phyloP scores from a whole-genome alignment of 345 rosid species.

The Boechera stricta region DNA sequence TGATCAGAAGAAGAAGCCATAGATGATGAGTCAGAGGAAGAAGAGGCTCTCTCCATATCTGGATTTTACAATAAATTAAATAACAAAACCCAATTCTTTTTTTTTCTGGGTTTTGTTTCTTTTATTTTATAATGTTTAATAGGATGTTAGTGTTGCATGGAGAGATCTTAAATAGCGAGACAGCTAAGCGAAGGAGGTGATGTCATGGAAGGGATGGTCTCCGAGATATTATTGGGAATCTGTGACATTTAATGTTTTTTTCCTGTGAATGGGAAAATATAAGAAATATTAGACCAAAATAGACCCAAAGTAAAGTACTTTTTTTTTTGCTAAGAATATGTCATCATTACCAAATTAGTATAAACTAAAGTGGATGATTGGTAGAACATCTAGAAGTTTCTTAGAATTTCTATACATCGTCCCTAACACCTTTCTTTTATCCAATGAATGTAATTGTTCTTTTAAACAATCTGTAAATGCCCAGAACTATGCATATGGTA shows the following conservation, averaged over 20 bases:
- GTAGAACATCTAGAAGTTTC: slow-evolving; percentile 35
- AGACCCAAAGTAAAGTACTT: neutral
- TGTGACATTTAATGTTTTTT: slow-evolving; percentile 38
- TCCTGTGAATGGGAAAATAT: slow-evolving; percentile 35
- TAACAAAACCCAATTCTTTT: slow-evolving; percentile 34
- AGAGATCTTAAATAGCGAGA: slow-evolving; percentile 45
- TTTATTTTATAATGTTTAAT: slow-evolving; percentile 1
- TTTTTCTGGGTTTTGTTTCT: slow-evolving; percentile 35
- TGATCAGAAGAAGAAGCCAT: slow-evolving; percentile 36
- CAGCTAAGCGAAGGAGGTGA: slow-evolving; percentile 44
- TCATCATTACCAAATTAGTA: slow-evolving; percentile 37
- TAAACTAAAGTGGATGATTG: slow-evolving; percentile 10
- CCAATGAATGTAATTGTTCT: slow-evolving; percentile 29
- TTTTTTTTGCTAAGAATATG: slow-evolving; percentile 29
- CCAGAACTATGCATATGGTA: neutral
- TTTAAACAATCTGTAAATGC: neutral
- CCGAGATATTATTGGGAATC: slow-evolving; percentile 44
- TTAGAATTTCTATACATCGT: slow-evolving; percentile 21
- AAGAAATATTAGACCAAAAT: slow-evolving; percentile 24
- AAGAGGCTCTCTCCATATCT: slow-evolving; percentile 37
- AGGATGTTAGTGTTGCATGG: slow-evolving; percentile 42
- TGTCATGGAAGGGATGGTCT: slow-evolving; percentile 42
- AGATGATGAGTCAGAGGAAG: slow-evolving; percentile 35
- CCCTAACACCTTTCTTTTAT: slow-evolving; percentile 19
- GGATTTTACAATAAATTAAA: slow-evolving; percentile 14